Base-by-base conservation (phyloP, 1,139 yeast genomes). In the Nakaseomyces sp. region DNA sequence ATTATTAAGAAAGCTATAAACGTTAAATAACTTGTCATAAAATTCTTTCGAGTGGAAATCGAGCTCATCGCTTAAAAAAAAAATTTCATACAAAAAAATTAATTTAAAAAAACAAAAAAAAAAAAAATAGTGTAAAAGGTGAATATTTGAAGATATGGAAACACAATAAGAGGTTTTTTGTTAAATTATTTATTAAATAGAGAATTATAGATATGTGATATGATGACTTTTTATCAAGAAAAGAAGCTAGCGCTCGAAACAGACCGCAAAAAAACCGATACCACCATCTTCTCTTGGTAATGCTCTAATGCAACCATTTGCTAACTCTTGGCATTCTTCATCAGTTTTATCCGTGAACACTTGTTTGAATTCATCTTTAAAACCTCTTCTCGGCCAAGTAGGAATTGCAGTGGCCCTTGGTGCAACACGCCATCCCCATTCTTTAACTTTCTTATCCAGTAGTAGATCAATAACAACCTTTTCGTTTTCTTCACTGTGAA, bases 401-500 rank as follows among this genome's bases (percentile, higher is more conserved):
- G 96, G 93, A 32, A 91, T 69, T 5, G 83, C 95, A n/a, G 71
- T 60, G 0, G 70, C 70, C 36, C 86, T 68, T 0, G 70, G 57
- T 5, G 87, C 81, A 15, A 91, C 72, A 46, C 57, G 70, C 97
- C 98, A 91, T 1, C 95, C 95, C 48, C 67, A 69, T 5, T 63
- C 60, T 47, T 74, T 68, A 2, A 89, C 72, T 20, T 73, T 75
- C 0, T 72, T 67, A 53, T 87, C 95, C 43, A 72, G 67, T 37
- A 91, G 67, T 31, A 91, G 67, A 52, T 82, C 85, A 43, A 81
- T 76, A 3, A 88, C 97, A 3, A 91, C 98, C 41, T 83, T 70
- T 64, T 91, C 99, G 57, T 91, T 91, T 58, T 93, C 99, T 55
- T 85, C 85, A 0, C 91, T 81, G 60, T 93, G 96, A 15, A 91